phyloP scores from a whole-genome alignment of 2,329 filamentous ascomycete species.

The Colletotrichum chlorophyti region DNA sequence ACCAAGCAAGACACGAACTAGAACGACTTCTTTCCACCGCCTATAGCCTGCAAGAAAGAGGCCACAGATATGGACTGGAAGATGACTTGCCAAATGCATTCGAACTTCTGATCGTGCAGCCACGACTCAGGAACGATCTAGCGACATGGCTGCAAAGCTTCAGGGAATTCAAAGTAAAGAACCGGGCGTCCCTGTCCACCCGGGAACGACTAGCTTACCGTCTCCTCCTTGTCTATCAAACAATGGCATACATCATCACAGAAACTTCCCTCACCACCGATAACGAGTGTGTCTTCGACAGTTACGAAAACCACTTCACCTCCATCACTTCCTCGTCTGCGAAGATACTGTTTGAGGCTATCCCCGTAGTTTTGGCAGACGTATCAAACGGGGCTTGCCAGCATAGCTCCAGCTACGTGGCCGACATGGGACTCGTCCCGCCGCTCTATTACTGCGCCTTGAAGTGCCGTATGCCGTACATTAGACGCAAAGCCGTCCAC shows the following conservation, averaged over 20 bases:
- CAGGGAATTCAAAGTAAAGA: constrained; percentile 30
- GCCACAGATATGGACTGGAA: not conserved
- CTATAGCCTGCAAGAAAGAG: not conserved
- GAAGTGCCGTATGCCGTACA: constrained; percentile 51
- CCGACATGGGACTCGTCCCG: constrained; percentile 52
- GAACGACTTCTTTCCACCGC: not conserved
- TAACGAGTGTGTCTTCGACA: constrained; percentile 46
- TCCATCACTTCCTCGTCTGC: constrained; percentile 34
- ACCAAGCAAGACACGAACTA: constrained; percentile 14
- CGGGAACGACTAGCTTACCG: constrained; percentile 8
- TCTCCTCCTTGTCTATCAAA: constrained; percentile 47
- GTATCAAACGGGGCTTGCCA: not conserved
- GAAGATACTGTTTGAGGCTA: not conserved
- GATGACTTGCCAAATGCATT: not conserved
- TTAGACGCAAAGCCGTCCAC: constrained; percentile 46
- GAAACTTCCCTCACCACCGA: constrained; percentile 38
- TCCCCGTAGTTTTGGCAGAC: not conserved
- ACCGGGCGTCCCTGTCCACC: constrained; percentile 26
- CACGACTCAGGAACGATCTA: constrained; percentile 12
- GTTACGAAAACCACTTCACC: constrained; percentile 39
- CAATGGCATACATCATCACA: constrained; percentile 51
- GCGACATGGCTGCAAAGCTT: constrained; percentile 34
- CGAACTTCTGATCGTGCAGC: not conserved
- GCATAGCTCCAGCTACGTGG: constrained; percentile 41
- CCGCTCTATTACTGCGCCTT: constrained; percentile 52